Conservation (phyloP, 2,329 filamentous ascomycete genomes). For the Fusarium coffeatum region DNA sequence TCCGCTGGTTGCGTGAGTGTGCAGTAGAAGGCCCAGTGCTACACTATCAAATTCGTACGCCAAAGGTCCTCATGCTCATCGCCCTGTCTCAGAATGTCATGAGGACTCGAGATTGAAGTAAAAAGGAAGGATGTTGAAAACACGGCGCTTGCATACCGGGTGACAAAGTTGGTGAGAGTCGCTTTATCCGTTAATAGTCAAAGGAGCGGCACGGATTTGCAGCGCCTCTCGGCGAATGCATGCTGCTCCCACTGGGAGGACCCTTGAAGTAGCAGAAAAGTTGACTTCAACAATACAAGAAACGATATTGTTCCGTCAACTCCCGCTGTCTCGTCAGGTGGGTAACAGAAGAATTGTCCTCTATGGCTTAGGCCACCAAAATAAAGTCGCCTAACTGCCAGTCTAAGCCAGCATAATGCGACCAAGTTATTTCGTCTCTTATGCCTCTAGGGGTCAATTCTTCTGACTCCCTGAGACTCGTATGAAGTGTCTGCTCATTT, state of each 20-base stretch:
- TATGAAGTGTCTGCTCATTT: background rate
- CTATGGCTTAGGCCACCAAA: too few species aligned
- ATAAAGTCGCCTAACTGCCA: too few species aligned
- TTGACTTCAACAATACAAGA: background rate
- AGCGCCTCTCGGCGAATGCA: conserved; percentile 36
- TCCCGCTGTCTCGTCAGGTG: too few species aligned
- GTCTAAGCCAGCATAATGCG: too few species aligned
- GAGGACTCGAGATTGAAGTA: conserved; percentile 4
- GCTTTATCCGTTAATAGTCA: conserved; percentile 29
- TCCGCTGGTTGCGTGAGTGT: background rate
- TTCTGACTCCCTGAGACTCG: too few species aligned
- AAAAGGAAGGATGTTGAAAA: conserved; percentile 10
- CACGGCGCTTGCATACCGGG: conserved; percentile 13
- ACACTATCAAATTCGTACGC: conserved; percentile 5
- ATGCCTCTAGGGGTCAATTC: too few species aligned
- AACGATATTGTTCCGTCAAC: background rate
- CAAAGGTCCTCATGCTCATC: conserved; percentile 7
- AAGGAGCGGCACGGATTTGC: conserved; percentile 30
- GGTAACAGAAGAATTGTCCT: too few species aligned
- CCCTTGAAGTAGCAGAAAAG: background rate
- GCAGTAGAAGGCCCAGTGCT: background rate
- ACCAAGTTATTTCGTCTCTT: too few species aligned
- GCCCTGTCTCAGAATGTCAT: conserved; percentile 25
- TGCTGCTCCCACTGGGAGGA: conserved; percentile 42
- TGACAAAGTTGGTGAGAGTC: conserved; percentile 16